Conservation (phyloP, 2,329 filamentous ascomycete species). For the Aureobasidium musti region DNA sequence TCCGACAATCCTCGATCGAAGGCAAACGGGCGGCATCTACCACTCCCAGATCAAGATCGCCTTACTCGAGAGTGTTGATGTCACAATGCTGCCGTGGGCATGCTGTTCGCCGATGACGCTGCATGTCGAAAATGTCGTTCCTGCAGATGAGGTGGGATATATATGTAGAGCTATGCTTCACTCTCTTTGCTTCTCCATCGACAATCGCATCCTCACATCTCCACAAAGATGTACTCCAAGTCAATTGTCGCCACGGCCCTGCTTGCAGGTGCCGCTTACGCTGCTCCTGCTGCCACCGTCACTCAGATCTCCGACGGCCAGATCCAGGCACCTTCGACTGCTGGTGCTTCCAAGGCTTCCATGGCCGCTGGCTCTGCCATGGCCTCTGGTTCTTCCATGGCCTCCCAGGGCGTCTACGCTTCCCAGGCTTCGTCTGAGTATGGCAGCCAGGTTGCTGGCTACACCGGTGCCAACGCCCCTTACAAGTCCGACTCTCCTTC, state of each 20-base stretch:
- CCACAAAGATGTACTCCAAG: slow-evolving; percentile 34
- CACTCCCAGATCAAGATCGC: slow-evolving; percentile 17
- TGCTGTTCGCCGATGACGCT: slow-evolving; percentile 23
- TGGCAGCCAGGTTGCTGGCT: slow-evolving; percentile 43
- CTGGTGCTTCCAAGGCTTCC: slow-evolving; percentile 30
- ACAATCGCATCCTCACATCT: background rate
- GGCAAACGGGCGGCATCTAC: slow-evolving; percentile 17
- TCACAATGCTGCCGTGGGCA: slow-evolving; percentile 5
- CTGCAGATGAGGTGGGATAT: slow-evolving; percentile 7
- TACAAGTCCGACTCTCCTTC: slow-evolving; percentile 44
- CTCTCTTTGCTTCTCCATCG: background rate
- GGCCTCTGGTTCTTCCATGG: too few relatives aligned
- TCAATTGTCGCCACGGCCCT: slow-evolving; percentile 32
- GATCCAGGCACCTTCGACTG: background rate
- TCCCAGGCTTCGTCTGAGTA: slow-evolving; percentile 29
- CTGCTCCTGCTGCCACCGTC: slow-evolving; percentile 39
- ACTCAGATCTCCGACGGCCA: too few relatives aligned
- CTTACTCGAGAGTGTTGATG: slow-evolving; percentile 20
- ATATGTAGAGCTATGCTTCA: slow-evolving; percentile 10
- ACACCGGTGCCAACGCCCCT: slow-evolving; percentile 49
- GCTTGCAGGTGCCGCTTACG: slow-evolving; percentile 37
- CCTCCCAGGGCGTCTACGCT: slow-evolving; percentile 33
- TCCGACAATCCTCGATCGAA: slow-evolving; percentile 10
- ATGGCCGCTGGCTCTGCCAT: too few relatives aligned
- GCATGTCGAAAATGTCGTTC: slow-evolving; percentile 24